Evolutionary conservation across 441 rosid genomes (phyloP).

Genomic region (Aquilaria agallochum): DNA sequence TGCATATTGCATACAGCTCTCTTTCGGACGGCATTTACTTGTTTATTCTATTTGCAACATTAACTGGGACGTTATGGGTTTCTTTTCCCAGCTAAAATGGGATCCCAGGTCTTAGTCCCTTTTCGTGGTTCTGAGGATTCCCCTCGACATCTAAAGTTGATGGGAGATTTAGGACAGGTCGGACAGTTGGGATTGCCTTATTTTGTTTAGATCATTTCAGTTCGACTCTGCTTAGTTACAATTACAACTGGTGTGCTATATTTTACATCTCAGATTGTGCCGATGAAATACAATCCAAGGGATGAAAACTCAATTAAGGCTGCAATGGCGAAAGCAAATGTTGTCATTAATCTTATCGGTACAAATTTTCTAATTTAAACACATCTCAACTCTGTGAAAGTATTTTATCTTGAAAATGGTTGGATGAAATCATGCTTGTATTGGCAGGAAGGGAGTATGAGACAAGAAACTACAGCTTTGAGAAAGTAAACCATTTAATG

Average conservation of each 20-base stretch:
- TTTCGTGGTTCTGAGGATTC: slow-evolving; percentile 94
- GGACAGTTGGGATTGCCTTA: slow-evolving; percentile 5
- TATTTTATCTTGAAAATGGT: slow-evolving; percentile 5
- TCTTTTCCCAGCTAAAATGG: slow-evolving; percentile 77
- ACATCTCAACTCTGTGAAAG: slow-evolving; percentile 1
- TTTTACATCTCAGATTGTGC: slow-evolving; percentile 70
- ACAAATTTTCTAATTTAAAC: slow-evolving; percentile 10
- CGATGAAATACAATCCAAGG: slow-evolving; percentile 85
- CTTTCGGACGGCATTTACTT: background rate
- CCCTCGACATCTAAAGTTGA: slow-evolving; percentile 94
- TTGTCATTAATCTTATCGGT: slow-evolving; percentile 97
- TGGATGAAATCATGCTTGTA: slow-evolving; percentile 6
- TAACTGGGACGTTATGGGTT: too few species aligned
- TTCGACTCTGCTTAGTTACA: background rate
- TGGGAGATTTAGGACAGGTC: slow-evolving; percentile 99
- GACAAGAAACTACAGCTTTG: slow-evolving; percentile 95
- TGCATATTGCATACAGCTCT: background rate
- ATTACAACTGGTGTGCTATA: slow-evolving; percentile 4
- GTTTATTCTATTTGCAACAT: background rate
- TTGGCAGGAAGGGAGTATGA: slow-evolving; percentile 80
- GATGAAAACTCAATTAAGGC: slow-evolving; percentile 96
- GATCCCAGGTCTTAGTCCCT: slow-evolving; percentile 97
- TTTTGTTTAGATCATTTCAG: background rate
- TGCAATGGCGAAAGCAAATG: slow-evolving; percentile 99
- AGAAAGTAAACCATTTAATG: slow-evolving; percentile 83